Percentiles rank a stretch among this genome's conserved stretches.
Conservation (phyloP, 225 moss, liverwort and hornwort species). For the Marchantia polymorpha region DNA sequence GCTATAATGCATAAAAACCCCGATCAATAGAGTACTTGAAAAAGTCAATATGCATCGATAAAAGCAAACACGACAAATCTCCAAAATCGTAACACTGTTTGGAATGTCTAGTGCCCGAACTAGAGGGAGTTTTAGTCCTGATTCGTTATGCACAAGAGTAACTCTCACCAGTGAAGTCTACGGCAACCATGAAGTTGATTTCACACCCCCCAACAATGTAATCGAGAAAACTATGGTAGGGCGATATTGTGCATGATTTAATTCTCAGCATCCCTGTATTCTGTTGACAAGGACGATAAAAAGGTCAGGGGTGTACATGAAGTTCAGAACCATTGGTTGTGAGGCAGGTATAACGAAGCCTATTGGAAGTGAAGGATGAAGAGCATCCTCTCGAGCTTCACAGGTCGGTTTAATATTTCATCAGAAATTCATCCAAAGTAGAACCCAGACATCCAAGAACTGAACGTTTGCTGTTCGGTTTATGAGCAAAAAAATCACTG, state of each 20-base stretch:
- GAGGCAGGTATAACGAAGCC: background rate
- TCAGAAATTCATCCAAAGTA: too few species aligned
- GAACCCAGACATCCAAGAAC: too few species aligned
- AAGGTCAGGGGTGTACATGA: background rate
- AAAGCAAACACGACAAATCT: background rate
- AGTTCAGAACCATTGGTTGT: background rate
- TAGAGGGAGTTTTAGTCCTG: too few species aligned
- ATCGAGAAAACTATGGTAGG: conserved; percentile 63
- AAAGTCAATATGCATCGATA: background rate
- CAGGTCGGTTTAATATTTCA: background rate
- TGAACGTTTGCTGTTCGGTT: too few species aligned
- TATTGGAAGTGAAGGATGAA: background rate
- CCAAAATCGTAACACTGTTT: too few species aligned
- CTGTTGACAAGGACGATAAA: conserved; percentile 36
- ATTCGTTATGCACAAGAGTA: background rate
- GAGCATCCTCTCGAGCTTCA: background rate
- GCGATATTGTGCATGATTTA: conserved; percentile 34
- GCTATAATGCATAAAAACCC: conserved; percentile 31
- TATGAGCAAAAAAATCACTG: too few species aligned
- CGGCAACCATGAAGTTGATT: conserved; percentile 84
- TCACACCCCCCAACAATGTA: conserved; percentile 87
- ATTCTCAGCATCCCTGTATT: conserved; percentile 59
- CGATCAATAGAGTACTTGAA: background rate
- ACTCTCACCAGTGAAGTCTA: conserved; percentile 70
- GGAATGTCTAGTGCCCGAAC: too few species aligned